Conservation (phyloP, 768 basidiomycete genomes). For the Boletus tomentosulus region DNA sequence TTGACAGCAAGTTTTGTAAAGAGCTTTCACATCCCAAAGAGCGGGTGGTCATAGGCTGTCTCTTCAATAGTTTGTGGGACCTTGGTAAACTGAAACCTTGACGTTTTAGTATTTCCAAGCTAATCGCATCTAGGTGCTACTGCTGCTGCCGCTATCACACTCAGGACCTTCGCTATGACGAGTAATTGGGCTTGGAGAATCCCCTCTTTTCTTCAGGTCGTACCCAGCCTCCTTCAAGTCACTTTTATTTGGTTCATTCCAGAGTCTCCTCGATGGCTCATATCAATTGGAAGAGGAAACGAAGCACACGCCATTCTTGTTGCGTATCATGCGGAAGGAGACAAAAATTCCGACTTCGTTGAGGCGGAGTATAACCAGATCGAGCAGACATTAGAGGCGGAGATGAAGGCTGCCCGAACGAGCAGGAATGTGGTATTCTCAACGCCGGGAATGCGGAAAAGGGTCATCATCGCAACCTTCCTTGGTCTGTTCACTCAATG, state of each 20-base stretch:
- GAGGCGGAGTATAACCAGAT: conserved; percentile 57
- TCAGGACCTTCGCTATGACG: conserved; percentile 58
- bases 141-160: conserved; percentile 46
- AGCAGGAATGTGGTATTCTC: background rate
- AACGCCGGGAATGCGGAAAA: conserved; percentile 11
- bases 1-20: background rate
- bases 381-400: conserved; percentile 45
- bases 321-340: conserved; percentile 60
- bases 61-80: background rate
- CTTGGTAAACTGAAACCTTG: conserved; percentile 1
- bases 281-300: conserved; percentile 48
- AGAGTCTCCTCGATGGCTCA: conserved; percentile 62
- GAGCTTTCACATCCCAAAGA: conserved; percentile 13
- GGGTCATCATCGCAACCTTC: conserved; percentile 7
- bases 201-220: conserved; percentile 50
- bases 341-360: conserved; percentile 46
- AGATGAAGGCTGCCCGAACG: conserved; percentile 2
- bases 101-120: background rate
- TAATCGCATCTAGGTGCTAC: conserved; percentile 6
- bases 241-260: conserved; percentile 55
- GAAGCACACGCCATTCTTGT: conserved; percentile 46
- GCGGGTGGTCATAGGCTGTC: conserved; percentile 3
- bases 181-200: conserved; percentile 66
- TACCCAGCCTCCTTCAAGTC: conserved; percentile 51
- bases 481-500: conserved; percentile 9